Percentiles rank a stretch among this genome's conserved stretches.
phyloP scores from a whole-genome alignment of 192 early-diverging fungal genomes.

The Piromyces sp. region DNA sequence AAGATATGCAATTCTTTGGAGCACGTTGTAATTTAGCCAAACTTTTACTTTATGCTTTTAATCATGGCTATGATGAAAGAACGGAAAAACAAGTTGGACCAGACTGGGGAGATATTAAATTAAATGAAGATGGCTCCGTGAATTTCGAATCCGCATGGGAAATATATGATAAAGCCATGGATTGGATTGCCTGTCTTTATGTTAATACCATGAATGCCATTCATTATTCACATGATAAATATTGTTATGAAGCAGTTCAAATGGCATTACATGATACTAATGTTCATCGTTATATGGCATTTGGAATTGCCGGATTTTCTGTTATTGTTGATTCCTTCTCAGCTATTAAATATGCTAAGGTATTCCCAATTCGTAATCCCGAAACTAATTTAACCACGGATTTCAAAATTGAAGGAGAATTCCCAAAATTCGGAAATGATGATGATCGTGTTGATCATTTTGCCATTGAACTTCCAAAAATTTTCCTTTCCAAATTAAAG shows the following conservation, averaged over 20 bases:
- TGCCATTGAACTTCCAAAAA: conserved; percentile 6
- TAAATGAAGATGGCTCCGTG: not conserved
- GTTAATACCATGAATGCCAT: conserved; percentile 12
- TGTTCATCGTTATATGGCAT: conserved; percentile 7
- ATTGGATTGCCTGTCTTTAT: conserved; percentile 9
- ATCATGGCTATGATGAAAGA: conserved; percentile 6
- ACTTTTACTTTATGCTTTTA: conserved; percentile 7
- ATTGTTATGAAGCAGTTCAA: conserved; percentile 9
- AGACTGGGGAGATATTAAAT: not conserved
- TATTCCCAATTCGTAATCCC: conserved; percentile 7
- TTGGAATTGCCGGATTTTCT: conserved; percentile 7
- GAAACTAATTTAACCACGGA: conserved; percentile 11
- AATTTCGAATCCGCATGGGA: conserved; percentile 3
- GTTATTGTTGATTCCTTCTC: conserved; percentile 8
- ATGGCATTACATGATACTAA: conserved; percentile 11
- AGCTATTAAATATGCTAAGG: conserved; percentile 8
- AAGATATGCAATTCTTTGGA: conserved; percentile 11
- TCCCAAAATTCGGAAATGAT: not conserved
- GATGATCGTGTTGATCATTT: conserved; percentile 5
- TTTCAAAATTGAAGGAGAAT: conserved; percentile 7
- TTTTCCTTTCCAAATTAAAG: conserved; percentile 3
- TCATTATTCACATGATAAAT: conserved; percentile 7
- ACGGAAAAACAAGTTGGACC: conserved; percentile 10
- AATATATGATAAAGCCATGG: conserved; percentile 9
- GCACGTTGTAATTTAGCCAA: conserved; percentile 10